Conservation (phyloP, 805 yeast species). For the Teunomyces gatunensis region DNA sequence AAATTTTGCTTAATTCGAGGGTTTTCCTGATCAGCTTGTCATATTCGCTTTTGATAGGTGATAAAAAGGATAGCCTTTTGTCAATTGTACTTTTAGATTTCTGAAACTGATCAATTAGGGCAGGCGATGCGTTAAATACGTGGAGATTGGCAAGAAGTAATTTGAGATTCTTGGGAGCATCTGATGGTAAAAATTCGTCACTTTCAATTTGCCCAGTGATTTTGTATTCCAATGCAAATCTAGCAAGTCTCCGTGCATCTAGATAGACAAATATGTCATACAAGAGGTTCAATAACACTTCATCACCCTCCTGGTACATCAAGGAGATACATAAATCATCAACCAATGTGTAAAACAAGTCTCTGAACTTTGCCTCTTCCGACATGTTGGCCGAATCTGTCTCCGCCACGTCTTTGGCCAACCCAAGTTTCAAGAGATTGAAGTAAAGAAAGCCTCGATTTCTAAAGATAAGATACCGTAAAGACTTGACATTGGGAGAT, state of each 20-base stretch:
- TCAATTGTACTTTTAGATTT: neutral
- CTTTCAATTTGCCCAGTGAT: conserved; percentile 42
- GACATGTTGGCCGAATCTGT: conserved; percentile 15
- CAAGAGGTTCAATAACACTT: conserved; percentile 48
- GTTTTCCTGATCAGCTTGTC: conserved; percentile 17
- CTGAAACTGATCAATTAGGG: neutral
- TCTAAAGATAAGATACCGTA: conserved; percentile 75
- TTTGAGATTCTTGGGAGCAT: neutral
- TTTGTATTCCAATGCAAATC: conserved; percentile 60
- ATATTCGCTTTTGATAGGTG: conserved; percentile 30
- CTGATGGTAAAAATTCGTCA: conserved; percentile 30
- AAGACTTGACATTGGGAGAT: conserved; percentile 69
- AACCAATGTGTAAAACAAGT: conserved; percentile 41
- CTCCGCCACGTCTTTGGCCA: conserved; percentile 11
- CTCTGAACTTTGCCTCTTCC: conserved; percentile 16
- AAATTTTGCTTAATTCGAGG: conserved; percentile 3
- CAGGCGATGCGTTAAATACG: neutral
- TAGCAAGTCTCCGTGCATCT: conserved; percentile 46
- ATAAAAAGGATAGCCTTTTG: conserved; percentile 25
- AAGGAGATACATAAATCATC: conserved; percentile 67
- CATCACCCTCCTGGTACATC: conserved; percentile 67
- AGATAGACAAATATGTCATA: conserved; percentile 51
- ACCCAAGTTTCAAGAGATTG: conserved; percentile 27
- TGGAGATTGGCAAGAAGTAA: conserved; percentile 17
- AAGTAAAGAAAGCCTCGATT: conserved; percentile 77